These are phyloP conservation scores for Cryptosporidium xiaoi DNA, from an alignment of 169 alveolate species.

Conservation along the genomic window DNA sequence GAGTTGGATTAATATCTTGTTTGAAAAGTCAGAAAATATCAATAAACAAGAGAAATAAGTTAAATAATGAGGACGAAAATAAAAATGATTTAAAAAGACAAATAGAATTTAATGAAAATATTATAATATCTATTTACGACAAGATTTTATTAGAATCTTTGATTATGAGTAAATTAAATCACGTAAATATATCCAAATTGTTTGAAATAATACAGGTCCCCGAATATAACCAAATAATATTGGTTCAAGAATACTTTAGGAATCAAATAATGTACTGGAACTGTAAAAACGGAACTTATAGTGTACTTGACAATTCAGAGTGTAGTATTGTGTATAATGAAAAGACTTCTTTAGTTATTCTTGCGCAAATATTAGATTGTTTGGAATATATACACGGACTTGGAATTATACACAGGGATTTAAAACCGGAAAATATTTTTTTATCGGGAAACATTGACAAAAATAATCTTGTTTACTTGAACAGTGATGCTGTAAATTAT, in stretches of 20 bases:
- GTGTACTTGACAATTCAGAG: not conserved
- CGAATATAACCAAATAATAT: conserved; percentile 37
- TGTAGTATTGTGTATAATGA: conserved; percentile 12
- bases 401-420: conserved; percentile 38
- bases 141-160: conserved; percentile 31
- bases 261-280: conserved; percentile 48
- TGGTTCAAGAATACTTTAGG: conserved; percentile 48
- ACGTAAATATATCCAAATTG: conserved; percentile 10
- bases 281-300: not conserved
- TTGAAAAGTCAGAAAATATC: conserved; percentile 30
- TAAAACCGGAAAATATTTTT: conserved; percentile 66
- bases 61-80: not conserved
- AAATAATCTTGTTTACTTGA: not conserved
- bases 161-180: conserved; percentile 36
- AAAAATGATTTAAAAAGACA: no score
- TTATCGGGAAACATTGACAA: not conserved
- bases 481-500: not conserved
- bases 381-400: conserved; percentile 35
- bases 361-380: conserved; percentile 29
- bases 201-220: conserved; percentile 49
- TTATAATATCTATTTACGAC: conserved; percentile 36
- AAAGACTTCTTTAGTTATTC: conserved; percentile 4
- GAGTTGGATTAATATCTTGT: conserved; percentile 62
- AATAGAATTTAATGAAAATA: no score
- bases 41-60: not conserved